Evolutionary conservation across 2,329 filamentous ascomycete genomes (phyloP), one percentile per base, ranked within the genome.

Genomic region (Penicillium hordei): DNA sequence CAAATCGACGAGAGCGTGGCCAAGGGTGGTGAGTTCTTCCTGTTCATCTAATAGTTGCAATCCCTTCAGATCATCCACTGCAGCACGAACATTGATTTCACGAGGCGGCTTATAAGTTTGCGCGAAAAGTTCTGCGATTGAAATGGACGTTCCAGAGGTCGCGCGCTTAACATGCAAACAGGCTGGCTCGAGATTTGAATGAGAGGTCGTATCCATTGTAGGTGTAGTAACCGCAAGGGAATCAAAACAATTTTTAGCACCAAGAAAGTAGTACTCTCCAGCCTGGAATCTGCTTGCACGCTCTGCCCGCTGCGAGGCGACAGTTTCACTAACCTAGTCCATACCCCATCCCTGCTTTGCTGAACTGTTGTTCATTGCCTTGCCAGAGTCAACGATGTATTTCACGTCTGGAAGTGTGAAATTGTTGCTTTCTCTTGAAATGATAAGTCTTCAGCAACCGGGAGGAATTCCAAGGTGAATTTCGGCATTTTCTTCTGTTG

Each of bases 401-500:
- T 75, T 75, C 21, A 83, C 79, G 58, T 82, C 81, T 9, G 79
- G 75, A n/a, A 83, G 77, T 6, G 81, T 83, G 40, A 83, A 68
- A 4, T 78, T 81, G 0, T 79, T 81, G 63, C 83, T 81, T 7
- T 81, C 80, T 0, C 80, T 83, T 4, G 79, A 73, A 9, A 83
- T 68, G 34, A 83, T 79, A 33, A 83, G 75, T 60, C 80, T 79
- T 43, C 81, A 75, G 46, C 74, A 75, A 17, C 76, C 78, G 21
- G 60, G 50, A 3, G 77, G 73, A 3, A 77, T 62, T 65, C 68
- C 7, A 23, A 42, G 21, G 12, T 42, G 7, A 42, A 23, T 1
- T 42, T 23, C 13, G 3, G 12, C 12, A 9, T 15, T 15, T 23
- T 40, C 38, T 21, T 40, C 19, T 23, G 15, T 13, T 15, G 39